These are phyloP conservation scores for Vicia faba DNA, from an alignment of 306 rosid genomes.

Conservation along the genomic window DNA sequence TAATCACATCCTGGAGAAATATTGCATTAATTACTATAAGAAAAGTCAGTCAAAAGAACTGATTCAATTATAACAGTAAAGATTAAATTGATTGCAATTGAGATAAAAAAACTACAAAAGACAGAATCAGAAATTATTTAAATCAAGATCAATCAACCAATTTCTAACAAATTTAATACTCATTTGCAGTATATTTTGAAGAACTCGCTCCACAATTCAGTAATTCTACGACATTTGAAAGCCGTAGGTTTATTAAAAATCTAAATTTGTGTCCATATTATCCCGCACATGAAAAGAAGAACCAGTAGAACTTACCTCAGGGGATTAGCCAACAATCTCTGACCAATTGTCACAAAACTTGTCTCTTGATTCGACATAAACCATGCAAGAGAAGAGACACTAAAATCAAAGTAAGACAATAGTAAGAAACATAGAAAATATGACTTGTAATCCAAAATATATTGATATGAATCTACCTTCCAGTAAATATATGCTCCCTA, in stretches of 20 bases:
- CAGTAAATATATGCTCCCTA: slow-evolving; percentile 97
- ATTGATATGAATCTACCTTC: slow-evolving; percentile 58
- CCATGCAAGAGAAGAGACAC: slow-evolving; percentile 99
- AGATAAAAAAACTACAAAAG: slow-evolving; percentile 8
- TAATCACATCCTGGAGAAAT: slow-evolving; percentile 16
- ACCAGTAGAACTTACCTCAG: slow-evolving; percentile 63
- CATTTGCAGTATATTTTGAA: not conserved
- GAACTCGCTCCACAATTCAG: not conserved
- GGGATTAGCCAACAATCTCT: slow-evolving; percentile 96
- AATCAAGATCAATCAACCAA: slow-evolving; percentile 23
- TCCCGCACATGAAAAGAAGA: slow-evolving; percentile 3
- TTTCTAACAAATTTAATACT: slow-evolving; percentile 20
- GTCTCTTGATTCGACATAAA: slow-evolving; percentile 99
- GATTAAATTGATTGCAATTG: not conserved
- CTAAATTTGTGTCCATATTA: not conserved
- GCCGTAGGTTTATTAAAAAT: slow-evolving; percentile 1
- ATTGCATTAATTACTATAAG: not conserved
- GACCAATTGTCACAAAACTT: slow-evolving; percentile 98
- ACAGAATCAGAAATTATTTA: slow-evolving; percentile 9
- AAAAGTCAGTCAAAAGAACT: slow-evolving; percentile 7
- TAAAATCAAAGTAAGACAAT: slow-evolving; percentile 49
- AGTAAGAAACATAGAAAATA: slow-evolving; percentile 34
- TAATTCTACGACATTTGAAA: slow-evolving; percentile 7
- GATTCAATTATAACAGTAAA: slow-evolving; percentile 3
- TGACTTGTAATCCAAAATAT: slow-evolving; percentile 4